These are phyloP conservation scores for Globisporangium spinosum DNA, from an alignment of 352 stramenopile species.

Conservation along the genomic window DNA sequence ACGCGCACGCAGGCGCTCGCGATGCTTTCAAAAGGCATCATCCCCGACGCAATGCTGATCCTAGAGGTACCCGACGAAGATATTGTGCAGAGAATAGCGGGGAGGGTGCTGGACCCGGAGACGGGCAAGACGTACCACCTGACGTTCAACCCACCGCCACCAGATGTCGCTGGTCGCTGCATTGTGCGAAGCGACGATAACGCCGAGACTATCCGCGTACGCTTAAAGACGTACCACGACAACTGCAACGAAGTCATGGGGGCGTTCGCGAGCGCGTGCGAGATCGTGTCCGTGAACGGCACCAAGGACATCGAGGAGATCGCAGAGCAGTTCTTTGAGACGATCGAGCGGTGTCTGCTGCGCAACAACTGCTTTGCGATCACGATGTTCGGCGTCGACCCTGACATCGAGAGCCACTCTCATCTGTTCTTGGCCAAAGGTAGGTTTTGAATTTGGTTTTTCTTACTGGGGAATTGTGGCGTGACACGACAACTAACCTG, in stretches of 20 bases:
- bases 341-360: conserved; percentile 48
- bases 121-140: conserved; percentile 93
- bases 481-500: neutral
- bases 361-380: conserved; percentile 60
- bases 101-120: conserved; percentile 87
- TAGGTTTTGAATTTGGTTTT: conserved; percentile 20
- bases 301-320: conserved; percentile 50
- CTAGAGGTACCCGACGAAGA: conserved; percentile 93
- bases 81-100: conserved; percentile 92
- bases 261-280: conserved; percentile 36
- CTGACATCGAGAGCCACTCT: conserved; percentile 33
- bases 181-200: conserved; percentile 85
- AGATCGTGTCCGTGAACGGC: conserved; percentile 45
- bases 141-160: conserved; percentile 75
- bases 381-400: conserved; percentile 47
- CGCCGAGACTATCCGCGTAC: conserved; percentile 84
- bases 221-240: conserved; percentile 82
- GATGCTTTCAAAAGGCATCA: conserved; percentile 55
- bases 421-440: conserved; percentile 55
- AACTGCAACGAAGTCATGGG: conserved; percentile 51
- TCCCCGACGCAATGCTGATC: conserved; percentile 92
- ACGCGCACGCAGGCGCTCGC: conserved; percentile 80
- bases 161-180: conserved; percentile 58
- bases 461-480: neutral
- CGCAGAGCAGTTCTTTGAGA: conserved; percentile 45